Base-by-base conservation (phyloP, 208 protist species). In the Acanthamoeba castellanii region DNA sequence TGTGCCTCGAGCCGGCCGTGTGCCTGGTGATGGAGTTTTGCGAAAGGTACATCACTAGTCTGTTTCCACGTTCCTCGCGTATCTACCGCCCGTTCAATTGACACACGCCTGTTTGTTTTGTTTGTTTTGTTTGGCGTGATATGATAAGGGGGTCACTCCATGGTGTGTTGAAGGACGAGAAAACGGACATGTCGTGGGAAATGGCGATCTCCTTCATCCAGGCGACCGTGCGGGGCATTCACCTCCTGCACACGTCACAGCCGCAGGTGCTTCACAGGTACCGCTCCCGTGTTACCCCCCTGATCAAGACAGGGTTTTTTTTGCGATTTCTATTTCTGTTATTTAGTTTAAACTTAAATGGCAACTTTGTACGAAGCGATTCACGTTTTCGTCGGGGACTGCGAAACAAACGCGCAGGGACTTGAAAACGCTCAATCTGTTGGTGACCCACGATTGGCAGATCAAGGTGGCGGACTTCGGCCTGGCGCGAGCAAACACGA, bases 1-100 rank as follows among this genome's bases (percentile, higher is more conserved):
- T 92, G 25, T 92, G 85, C 8, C 61, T 92, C 6, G 85, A 92
- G 45, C 85, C 85, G 22, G 85, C 85, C 5, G 85, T 92, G 22
- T 92, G 85, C 61, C 85, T 92, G 52, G 85, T 92, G n/a, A 92
- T 92, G 85, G 85, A 92, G 85, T 92, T 72, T 70, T 92, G 85
- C 18, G 85, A 92, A 22, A 8, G 66, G 66, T 72, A 37, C 64
- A 27, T 37, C 52, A 20, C 52, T 2, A 5, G 52, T 22, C 13
- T 14, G 52, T 0, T 7, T 14, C 11, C 45, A 47, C 45, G 45
- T 11, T 64, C 16, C 20, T 61, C 55, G 55, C 55, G 1, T 5
- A 61, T n/a, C n/a, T n/a, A n/a, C n/a, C n/a, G n/a, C n/a, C n/a
- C 11, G 55, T 61, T 61, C 16, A 5, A 25, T 68, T 22, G 61